These are phyloP conservation scores for Lepidium africanum DNA, from an alignment of 345 rosid genomes.

Conservation along the genomic window DNA sequence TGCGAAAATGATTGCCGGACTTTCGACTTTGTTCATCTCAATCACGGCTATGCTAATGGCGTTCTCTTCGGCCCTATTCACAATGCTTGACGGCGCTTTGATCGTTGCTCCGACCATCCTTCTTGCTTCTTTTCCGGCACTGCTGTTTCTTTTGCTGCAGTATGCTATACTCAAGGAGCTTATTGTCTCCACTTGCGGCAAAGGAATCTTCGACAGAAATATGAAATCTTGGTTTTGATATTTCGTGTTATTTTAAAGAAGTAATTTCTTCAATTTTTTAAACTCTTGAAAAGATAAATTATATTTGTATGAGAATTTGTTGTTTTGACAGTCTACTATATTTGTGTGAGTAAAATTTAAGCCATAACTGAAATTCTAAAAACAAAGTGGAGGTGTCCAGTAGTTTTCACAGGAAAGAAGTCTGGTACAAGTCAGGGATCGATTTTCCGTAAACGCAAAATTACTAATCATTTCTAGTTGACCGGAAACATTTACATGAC, in stretches of 20 bases:
- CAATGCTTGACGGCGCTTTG: constrained; percentile 5
- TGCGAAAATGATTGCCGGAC: constrained; percentile 26
- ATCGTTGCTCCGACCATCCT: constrained; percentile 22
- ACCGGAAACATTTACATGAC: too few relatives aligned
- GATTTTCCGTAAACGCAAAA: too few relatives aligned
- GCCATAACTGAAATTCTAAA: too few relatives aligned
- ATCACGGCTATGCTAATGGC: constrained; percentile 32
- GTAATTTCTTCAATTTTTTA: neutral
- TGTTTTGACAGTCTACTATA: neutral
- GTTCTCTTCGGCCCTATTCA: constrained; percentile 21
- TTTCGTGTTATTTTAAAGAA: neutral
- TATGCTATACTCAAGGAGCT: constrained; percentile 27
- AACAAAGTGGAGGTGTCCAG: too few relatives aligned
- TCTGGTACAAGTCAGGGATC: too few relatives aligned
- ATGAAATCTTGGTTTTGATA: constrained; percentile 19
- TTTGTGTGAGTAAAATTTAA: too few relatives aligned
- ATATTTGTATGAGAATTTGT: neutral
- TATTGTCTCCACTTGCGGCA: constrained; percentile 18
- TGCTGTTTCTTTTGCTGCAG: constrained; percentile 25
- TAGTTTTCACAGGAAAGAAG: too few relatives aligned
- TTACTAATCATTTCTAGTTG: too few relatives aligned
- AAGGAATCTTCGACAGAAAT: constrained; percentile 27
- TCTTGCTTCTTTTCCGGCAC: constrained; percentile 21
- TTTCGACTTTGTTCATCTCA: constrained; percentile 23
- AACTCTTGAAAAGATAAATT: neutral